A percentile compares a stretch with the other conserved stretches of the same genome.
Evolutionary conservation across 2,329 filamentous ascomycete genomes (phyloP).

Genomic region (Aspergillus japonicus): DNA sequence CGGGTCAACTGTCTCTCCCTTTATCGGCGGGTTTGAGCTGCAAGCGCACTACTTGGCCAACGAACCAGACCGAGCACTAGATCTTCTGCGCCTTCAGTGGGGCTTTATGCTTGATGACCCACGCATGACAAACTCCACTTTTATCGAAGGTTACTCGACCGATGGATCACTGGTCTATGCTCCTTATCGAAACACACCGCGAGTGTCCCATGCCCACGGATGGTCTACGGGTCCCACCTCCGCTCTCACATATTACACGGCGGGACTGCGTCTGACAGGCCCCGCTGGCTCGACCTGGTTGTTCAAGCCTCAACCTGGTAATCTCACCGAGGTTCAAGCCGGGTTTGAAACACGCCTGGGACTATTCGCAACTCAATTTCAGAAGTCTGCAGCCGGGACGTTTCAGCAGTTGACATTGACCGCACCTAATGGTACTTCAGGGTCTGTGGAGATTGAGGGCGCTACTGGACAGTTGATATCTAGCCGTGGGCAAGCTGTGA

Average conservation of each 20-base stretch:
- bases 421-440: constrained; percentile 8
- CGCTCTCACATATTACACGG: constrained; percentile 44
- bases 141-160: constrained; percentile 52
- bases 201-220: constrained; percentile 52
- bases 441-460: not conserved
- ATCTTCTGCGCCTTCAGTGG: constrained; percentile 51
- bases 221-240: constrained; percentile 53
- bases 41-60: constrained; percentile 44
- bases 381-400: not conserved
- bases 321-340: constrained; percentile 37
- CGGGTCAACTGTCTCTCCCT: constrained; percentile 42
- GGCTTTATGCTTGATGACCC: constrained; percentile 57
- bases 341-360: constrained; percentile 41
- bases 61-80: constrained; percentile 39
- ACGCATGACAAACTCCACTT: constrained; percentile 54
- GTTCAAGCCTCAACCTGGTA: constrained; percentile 37
- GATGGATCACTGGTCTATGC: constrained; percentile 51
- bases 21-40: constrained; percentile 45
- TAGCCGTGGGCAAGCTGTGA: not conserved
- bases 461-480: not conserved
- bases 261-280: constrained; percentile 42
- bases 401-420: constrained; percentile 9
- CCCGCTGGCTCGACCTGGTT: constrained; percentile 39
- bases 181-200: constrained; percentile 49
- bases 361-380: constrained; percentile 27